phyloP scores from a whole-genome alignment of 1,284 basidiomycete species.

The Cryptococcus sp. region DNA sequence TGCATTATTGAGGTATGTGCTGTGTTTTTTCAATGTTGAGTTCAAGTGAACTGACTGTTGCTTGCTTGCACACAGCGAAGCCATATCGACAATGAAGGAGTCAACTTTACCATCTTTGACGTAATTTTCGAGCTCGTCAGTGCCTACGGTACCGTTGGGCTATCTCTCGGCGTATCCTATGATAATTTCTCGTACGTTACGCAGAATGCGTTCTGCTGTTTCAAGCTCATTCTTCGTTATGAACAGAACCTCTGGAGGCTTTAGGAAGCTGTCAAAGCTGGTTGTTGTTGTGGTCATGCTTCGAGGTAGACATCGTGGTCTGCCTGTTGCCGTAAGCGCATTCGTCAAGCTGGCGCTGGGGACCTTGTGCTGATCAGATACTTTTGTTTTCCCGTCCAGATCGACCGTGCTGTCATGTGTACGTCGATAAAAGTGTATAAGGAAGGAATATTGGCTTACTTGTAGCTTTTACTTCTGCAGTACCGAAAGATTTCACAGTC shows the following conservation, averaged over 20 bases:
- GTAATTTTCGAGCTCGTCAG: constrained; percentile 65
- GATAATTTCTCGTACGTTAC: constrained; percentile 54
- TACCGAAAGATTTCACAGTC: constrained; percentile 49
- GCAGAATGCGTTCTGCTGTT: background rate
- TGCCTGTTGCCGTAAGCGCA: constrained; percentile 79
- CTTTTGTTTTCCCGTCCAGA: constrained; percentile 18
- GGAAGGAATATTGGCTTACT: background rate
- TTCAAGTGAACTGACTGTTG: constrained; percentile 4
- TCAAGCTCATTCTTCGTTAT: background rate
- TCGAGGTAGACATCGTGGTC: constrained; percentile 85
- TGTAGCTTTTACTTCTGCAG: constrained; percentile 11
- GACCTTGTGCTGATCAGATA: background rate
- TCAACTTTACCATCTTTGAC: constrained; percentile 78
- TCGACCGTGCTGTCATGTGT: constrained; percentile 53
- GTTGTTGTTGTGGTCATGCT: constrained; percentile 86
- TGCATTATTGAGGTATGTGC: constrained; percentile 79
- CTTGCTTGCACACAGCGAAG: constrained; percentile 59
- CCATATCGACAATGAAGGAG: constrained; percentile 60
- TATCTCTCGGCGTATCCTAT: constrained; percentile 72
- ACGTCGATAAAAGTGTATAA: constrained; percentile 6
- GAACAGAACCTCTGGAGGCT: constrained; percentile 71
- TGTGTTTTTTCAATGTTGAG: constrained; percentile 1
- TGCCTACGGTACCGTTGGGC: constrained; percentile 87
- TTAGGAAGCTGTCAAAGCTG: constrained; percentile 80
- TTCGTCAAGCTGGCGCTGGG: constrained; percentile 25